These are phyloP conservation scores for Fusarium pseudonygamai DNA, from an alignment of 2,329 filamentous ascomycete species.

Conservation along the genomic window DNA sequence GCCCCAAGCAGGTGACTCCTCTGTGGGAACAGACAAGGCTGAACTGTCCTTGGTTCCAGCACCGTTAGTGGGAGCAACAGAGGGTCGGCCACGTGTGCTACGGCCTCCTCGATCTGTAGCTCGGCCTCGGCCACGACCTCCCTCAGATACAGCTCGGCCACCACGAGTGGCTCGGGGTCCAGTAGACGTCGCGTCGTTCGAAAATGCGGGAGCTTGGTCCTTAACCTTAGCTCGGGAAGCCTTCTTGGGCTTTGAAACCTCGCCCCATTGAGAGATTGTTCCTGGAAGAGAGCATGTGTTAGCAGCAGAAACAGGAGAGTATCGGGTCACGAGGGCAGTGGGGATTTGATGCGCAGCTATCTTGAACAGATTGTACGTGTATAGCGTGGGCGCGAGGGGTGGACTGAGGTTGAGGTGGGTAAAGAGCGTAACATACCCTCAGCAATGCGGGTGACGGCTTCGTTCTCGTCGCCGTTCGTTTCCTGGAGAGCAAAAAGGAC, in stretches of 20 bases:
- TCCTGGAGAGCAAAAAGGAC: constrained; percentile 93
- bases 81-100: constrained; percentile 71
- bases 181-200: constrained; percentile 57
- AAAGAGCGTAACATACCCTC: constrained; percentile 67
- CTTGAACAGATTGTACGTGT: constrained; percentile 6
- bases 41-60: constrained; percentile 64
- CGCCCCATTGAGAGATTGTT: constrained; percentile 83
- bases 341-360: constrained; percentile 9
- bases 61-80: constrained; percentile 67
- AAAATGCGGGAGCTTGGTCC: constrained; percentile 64
- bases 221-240: constrained; percentile 78
- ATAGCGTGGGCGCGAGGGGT: constrained; percentile 29
- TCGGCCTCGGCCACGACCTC: constrained; percentile 69
- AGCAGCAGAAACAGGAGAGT: constrained; percentile 34
- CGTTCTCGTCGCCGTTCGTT: constrained; percentile 79
- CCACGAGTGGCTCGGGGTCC: constrained; percentile 63
- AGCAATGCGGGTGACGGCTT: constrained; percentile 80
- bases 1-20: constrained; percentile 68
- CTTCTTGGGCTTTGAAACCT: constrained; percentile 84
- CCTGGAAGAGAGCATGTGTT: constrained; percentile 59
- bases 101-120: constrained; percentile 71
- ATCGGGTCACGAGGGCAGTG: background rate
- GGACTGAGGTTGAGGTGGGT: constrained; percentile 15
- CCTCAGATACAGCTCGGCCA: constrained; percentile 69
- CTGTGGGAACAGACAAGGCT: constrained; percentile 72